Evolutionary conservation across 371 early-diverging fungal genomes (phyloP), one percentile per base, ranked within the genome.

Genomic region (Actinomucor elegans): DNA sequence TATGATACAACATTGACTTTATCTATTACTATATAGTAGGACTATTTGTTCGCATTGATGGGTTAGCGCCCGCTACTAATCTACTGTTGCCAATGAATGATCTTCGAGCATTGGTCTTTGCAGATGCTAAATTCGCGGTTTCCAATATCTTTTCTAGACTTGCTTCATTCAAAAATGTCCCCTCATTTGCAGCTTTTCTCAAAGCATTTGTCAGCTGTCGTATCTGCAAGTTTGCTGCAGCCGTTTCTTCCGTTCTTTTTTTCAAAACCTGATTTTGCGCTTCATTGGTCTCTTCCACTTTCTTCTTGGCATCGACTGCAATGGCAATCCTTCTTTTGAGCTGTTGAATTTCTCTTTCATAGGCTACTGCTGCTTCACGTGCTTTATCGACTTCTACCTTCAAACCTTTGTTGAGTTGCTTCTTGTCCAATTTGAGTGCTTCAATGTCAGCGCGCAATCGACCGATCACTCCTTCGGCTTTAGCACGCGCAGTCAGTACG

Each of bases 341-440:
- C 21, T 75, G 72, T 20, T 84, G 83, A 28, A 90, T 72, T 48
- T 93, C 88, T n/a, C 80, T 69, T 56, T 89, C 83, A 29, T 77
- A 75, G 8, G 57, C 53, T 10, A 70, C 62, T 9, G 73, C 67
- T 32, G 76, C 59, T 17, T 85, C 88, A 26, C 88, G 79, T 47
- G 75, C 69, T 18, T 74, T 69, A 46, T 84, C 81, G 0, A 75
- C 65, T 46, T 89, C 87, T 45, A 71, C 71, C 45, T 85, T 84
- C 60, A 87, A 75, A 1, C 83, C 71, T 52, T 83, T 87, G 45
- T 83, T 55, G 74, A 89, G 78, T n/a, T 84, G 78, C 38, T 84
- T 72, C 62, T 90, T 91, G 57, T 93, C 91, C 5, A 71, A 66
- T 59, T 81, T 83, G 14, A 84, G 74, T 2, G 76, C 59, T 42